phyloP scores from a whole-genome alignment of 805 yeast genomes.

The Saccharomycopsis sp. region DNA sequence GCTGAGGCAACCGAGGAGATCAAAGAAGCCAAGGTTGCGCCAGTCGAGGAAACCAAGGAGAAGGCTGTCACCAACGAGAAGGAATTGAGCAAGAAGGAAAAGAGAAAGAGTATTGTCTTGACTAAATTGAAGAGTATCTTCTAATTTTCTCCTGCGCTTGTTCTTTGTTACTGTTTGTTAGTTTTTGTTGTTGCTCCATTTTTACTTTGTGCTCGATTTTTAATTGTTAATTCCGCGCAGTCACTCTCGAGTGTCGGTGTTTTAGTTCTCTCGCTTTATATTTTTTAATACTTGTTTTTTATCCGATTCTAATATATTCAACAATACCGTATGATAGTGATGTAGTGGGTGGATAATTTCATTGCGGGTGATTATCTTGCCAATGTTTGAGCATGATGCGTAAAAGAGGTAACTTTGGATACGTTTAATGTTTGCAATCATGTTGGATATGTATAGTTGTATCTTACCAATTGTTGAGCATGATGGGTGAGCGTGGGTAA shows the following conservation, averaged over 20 bases:
- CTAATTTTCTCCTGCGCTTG: conserved; percentile 12
- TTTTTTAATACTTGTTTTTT: too few relatives aligned
- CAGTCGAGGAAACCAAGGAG: conserved; percentile 18
- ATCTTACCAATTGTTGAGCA: too few relatives aligned
- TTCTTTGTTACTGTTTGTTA: background rate
- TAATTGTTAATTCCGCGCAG: background rate
- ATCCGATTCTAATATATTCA: background rate
- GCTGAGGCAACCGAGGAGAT: conserved; percentile 13
- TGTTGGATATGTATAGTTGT: too few relatives aligned
- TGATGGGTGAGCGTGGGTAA: too few relatives aligned
- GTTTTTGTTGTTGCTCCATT: background rate
- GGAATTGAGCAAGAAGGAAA: conserved; percentile 23
- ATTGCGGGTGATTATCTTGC: too few relatives aligned
- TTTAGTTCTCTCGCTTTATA: background rate
- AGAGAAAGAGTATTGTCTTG: conserved; percentile 38
- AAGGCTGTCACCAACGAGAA: conserved; percentile 17
- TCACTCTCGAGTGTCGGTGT: background rate
- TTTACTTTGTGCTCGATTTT: background rate
- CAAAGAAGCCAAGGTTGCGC: conserved; percentile 22
- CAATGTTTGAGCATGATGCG: too few relatives aligned
- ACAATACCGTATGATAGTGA: too few relatives aligned
- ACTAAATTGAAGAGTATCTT: conserved; percentile 37
- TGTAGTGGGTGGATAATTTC: too few relatives aligned
- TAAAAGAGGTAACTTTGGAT: too few relatives aligned
- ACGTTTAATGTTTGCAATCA: too few relatives aligned